Percentiles rank a stretch among this genome's conserved stretches.
phyloP scores from a whole-genome alignment of 148 eudicot genomes.

The Rhododendron ovatum region DNA sequence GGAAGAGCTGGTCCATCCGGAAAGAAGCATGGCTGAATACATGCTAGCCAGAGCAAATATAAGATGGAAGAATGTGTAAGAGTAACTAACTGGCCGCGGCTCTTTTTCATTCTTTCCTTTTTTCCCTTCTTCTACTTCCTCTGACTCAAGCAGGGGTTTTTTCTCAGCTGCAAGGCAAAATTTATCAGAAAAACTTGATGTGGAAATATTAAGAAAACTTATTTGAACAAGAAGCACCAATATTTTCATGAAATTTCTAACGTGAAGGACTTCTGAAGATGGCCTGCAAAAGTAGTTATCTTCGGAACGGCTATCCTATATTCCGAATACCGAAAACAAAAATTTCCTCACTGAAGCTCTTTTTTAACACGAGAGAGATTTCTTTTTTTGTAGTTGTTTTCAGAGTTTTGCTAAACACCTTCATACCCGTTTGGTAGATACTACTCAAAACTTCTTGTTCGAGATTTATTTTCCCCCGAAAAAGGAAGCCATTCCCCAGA shows the following conservation, averaged over 20 bases:
- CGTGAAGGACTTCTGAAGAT: background rate
- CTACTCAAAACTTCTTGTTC: background rate
- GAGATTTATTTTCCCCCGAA: background rate
- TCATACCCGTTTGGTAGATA: background rate
- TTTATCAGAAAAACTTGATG: background rate
- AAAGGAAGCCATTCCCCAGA: background rate
- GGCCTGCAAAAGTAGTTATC: background rate
- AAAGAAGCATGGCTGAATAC: slow-evolving; percentile 97
- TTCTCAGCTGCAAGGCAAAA: slow-evolving; percentile 40
- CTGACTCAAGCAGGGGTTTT: slow-evolving; percentile 66
- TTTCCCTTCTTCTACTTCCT: slow-evolving; percentile 64
- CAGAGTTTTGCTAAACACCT: background rate
- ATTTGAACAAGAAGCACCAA: background rate
- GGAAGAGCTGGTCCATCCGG: slow-evolving; percentile 81
- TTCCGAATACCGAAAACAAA: background rate
- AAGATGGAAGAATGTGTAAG: slow-evolving; percentile 84
- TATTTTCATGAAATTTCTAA: background rate
- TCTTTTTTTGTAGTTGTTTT: background rate
- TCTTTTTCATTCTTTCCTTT: slow-evolving; percentile 40
- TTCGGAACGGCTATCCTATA: background rate
- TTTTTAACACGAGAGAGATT: background rate
- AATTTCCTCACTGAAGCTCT: background rate
- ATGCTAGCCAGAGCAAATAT: slow-evolving; percentile 98
- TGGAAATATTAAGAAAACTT: background rate
- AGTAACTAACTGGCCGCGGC: slow-evolving; percentile 78